phyloP scores from a whole-genome alignment of 1,284 basidiomycete genomes.

The Ustilago trichophora region DNA sequence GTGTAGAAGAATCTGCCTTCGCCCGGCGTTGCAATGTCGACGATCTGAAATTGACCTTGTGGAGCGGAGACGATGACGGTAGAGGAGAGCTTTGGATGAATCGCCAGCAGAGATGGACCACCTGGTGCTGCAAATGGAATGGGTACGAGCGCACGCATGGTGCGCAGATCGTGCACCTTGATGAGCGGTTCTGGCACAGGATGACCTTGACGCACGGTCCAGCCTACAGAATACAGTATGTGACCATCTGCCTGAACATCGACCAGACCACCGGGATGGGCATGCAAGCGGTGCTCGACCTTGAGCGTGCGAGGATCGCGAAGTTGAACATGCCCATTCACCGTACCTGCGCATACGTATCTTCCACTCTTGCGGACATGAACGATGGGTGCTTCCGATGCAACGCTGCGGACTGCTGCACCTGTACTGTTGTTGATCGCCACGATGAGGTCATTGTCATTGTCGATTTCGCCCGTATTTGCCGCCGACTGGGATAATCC shows the following conservation, averaged over 20 bases:
- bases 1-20: conserved; percentile 77
- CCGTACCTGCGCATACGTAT: conserved; percentile 53
- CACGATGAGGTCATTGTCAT: conserved; percentile 53
- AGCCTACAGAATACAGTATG: conserved; percentile 63
- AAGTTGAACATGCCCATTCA: conserved; percentile 61
- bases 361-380: conserved; percentile 56
- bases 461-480: conserved; percentile 39
- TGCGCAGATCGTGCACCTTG: conserved; percentile 89
- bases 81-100: conserved; percentile 81
- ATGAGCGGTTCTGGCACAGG: conserved; percentile 90
- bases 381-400: conserved; percentile 59
- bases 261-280: conserved; percentile 65
- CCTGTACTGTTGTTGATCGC: conserved; percentile 59
- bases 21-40: conserved; percentile 80
- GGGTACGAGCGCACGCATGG: conserved; percentile 80
- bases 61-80: conserved; percentile 82
- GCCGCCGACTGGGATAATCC: conserved; percentile 47
- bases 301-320: conserved; percentile 62
- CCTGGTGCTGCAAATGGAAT: conserved; percentile 79
- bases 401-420: conserved; percentile 48
- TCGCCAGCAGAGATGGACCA: conserved; percentile 85
- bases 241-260: conserved; percentile 64
- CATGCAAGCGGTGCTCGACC: conserved; percentile 59
- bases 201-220: conserved; percentile 74
- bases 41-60: conserved; percentile 86